These are phyloP conservation scores for Zoysia japonica DNA, from an alignment of 176 grass and related monocot species.

Conservation along the genomic window DNA sequence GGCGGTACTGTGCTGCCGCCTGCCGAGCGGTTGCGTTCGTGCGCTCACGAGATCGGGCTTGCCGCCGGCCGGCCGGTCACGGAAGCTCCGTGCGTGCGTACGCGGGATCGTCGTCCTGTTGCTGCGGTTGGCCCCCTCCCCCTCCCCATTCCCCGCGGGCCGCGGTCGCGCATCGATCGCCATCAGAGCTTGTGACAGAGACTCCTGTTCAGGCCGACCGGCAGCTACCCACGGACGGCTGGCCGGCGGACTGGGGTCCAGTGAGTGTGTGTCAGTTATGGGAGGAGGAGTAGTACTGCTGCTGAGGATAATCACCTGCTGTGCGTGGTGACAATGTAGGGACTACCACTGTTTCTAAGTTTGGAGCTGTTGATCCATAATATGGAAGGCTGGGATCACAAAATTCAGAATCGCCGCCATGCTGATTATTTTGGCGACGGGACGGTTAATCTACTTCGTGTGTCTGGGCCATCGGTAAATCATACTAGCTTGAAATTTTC, in stretches of 20 bases:
- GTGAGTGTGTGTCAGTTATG: no score
- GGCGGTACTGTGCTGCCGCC: background rate
- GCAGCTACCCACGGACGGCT: no score
- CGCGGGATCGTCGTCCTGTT: background rate
- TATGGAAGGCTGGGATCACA: background rate
- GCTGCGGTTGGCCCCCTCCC: background rate
- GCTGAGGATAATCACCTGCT: no score
- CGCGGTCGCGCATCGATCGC: background rate
- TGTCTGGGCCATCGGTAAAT: background rate
- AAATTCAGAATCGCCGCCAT: background rate
- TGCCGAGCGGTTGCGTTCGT: background rate
- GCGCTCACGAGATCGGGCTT: conserved; percentile 20
- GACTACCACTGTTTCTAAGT: background rate
- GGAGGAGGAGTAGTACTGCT: no score
- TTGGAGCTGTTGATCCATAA: background rate
- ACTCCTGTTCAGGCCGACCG: no score
- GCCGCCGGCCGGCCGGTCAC: background rate
- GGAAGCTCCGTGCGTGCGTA: conserved; percentile 17
- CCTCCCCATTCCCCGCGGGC: background rate
- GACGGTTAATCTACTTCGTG: background rate
- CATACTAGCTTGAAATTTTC: background rate
- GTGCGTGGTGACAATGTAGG: no score
- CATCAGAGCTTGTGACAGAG: no score
- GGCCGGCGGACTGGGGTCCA: no score
- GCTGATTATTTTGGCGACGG: background rate